A percentile compares a stretch with the other conserved stretches of the same genome.
Evolutionary conservation across 2,329 filamentous ascomycete species (phyloP).

Genomic region (Colletotrichum incanum): DNA sequence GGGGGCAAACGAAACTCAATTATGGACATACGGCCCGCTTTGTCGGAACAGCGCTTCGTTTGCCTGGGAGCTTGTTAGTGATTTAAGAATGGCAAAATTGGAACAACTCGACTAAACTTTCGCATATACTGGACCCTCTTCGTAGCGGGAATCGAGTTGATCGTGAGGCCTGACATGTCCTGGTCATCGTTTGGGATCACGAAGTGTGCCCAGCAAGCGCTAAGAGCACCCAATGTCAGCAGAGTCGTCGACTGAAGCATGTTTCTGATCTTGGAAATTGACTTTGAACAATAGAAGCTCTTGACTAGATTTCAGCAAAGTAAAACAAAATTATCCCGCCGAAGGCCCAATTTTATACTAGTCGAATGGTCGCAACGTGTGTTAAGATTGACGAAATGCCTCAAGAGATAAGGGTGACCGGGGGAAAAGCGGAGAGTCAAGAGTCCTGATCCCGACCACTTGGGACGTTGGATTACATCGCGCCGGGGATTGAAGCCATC

Average conservation of each 20-base stretch:
- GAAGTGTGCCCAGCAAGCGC: slow-evolving; percentile 10
- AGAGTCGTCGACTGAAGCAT: slow-evolving; percentile 8
- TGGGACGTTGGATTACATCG: neutral
- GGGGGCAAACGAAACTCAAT: neutral
- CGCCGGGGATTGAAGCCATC: slow-evolving; percentile 5
- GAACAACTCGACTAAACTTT: neutral
- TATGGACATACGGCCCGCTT: slow-evolving; percentile 28
- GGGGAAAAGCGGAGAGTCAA: neutral
- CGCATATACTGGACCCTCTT: slow-evolving; percentile 37
- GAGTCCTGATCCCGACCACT: neutral
- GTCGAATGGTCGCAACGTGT: neutral
- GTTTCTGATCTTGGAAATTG: neutral
- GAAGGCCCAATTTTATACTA: neutral
- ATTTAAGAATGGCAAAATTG: accelerated
- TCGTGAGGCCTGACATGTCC: slow-evolving; percentile 33
- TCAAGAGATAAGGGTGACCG: slow-evolving; percentile 6
- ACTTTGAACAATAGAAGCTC: no score
- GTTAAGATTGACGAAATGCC: neutral
- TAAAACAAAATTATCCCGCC: neutral
- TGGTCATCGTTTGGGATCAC: slow-evolving; percentile 37
- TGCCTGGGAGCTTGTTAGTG: neutral
- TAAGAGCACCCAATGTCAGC: neutral
- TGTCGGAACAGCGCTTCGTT: slow-evolving; percentile 33
- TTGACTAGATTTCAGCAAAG: no score
- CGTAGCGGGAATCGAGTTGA: slow-evolving; percentile 28